Percentiles rank a stretch among this genome's conserved stretches.
Evolutionary conservation across 306 rosid genomes (phyloP).

Genomic region (Prunus kanzakura): DNA sequence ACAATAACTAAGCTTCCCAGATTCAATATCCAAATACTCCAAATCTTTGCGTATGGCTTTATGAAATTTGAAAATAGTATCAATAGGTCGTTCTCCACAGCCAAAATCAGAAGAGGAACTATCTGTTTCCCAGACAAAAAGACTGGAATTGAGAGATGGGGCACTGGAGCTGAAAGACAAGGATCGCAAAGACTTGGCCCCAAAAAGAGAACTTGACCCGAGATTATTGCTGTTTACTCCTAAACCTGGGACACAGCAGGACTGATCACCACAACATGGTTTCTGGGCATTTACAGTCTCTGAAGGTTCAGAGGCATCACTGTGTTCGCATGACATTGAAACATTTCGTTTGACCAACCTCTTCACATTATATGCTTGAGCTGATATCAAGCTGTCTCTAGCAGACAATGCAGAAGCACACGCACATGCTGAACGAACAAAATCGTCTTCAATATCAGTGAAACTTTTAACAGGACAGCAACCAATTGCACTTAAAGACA

Average conservation of each 20-base stretch:
- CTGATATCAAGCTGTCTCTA: constrained; percentile 43
- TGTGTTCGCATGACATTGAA: constrained; percentile 36
- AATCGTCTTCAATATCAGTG: constrained; percentile 68
- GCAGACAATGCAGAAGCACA: constrained; percentile 54
- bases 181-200: constrained; percentile 81
- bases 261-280: constrained; percentile 53
- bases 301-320: constrained; percentile 34
- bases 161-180: constrained; percentile 78
- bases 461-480: constrained; percentile 77
- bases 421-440: constrained; percentile 43
- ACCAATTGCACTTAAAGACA: constrained; percentile 69
- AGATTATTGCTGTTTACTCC: constrained; percentile 87
- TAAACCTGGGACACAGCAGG: constrained; percentile 92
- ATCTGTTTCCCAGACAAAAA: constrained; percentile 92
- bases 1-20: constrained; percentile 90
- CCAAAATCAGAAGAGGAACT: constrained; percentile 54
- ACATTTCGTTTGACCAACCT: constrained; percentile 59
- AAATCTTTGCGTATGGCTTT: constrained; percentile 96
- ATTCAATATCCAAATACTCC: constrained; percentile 95
- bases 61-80: constrained; percentile 96
- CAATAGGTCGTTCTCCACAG: constrained; percentile 87
- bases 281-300: constrained; percentile 45
- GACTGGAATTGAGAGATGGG: constrained; percentile 93
- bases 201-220: constrained; percentile 70
- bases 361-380: constrained; percentile 48